Conservation (phyloP, 148 eudicot genomes). For the Rhododendron henanense region DNA sequence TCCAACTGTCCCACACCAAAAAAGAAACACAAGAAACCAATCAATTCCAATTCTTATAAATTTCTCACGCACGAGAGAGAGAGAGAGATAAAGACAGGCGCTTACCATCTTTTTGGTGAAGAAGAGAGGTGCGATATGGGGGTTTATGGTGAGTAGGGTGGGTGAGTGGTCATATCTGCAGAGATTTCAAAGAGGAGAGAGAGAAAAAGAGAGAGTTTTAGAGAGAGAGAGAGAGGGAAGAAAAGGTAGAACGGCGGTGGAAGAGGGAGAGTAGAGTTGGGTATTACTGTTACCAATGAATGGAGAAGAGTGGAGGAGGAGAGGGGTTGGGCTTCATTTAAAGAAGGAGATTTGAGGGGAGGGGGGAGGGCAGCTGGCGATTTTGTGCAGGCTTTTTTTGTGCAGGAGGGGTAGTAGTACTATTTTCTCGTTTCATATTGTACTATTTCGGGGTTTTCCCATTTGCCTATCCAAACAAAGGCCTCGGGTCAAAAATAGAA, state of each 20-base stretch:
- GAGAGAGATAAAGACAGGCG: not conserved
- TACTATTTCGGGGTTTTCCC: not conserved
- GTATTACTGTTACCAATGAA: slow-evolving; percentile 31
- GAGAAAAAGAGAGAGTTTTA: not conserved
- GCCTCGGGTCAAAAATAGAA: too few relatives aligned
- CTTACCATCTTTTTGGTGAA: not conserved
- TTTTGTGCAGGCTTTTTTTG: not conserved
- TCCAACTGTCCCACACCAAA: slow-evolving; percentile 22
- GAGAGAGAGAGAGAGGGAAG: slow-evolving; percentile 19
- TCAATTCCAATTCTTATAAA: not conserved
- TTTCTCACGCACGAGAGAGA: not conserved
- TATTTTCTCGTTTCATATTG: not conserved
- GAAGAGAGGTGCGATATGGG: not conserved
- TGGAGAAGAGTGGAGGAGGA: slow-evolving; percentile 1
- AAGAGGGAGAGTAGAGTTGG: slow-evolving; percentile 6
- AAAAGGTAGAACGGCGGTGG: slow-evolving; percentile 26
- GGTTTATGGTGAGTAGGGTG: not conserved
- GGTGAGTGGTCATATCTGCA: not conserved
- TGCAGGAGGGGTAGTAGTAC: not conserved
- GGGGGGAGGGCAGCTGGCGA: not conserved
- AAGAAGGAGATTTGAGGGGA: not conserved
- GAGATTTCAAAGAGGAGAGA: slow-evolving; percentile 1
- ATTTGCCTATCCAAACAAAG: not conserved
- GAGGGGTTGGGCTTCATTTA: slow-evolving; percentile 8
- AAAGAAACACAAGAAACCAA: not conserved